phyloP scores from a whole-genome alignment of 2,329 filamentous ascomycete species.

The Akanthomyces uredinophilus region DNA sequence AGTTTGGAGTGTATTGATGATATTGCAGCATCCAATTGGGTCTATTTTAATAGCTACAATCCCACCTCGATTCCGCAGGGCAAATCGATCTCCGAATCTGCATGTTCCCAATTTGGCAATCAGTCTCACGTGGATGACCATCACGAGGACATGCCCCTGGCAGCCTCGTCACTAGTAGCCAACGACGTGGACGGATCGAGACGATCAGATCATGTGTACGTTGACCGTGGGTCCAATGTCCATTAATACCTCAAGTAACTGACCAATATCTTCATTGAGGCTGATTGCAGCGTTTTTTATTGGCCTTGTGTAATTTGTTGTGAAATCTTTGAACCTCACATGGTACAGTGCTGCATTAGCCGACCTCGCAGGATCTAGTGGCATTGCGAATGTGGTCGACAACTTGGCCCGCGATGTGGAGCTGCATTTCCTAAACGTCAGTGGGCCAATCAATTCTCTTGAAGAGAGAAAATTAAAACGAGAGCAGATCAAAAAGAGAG shows the following conservation, averaged over 20 bases:
- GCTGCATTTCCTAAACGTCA: no score
- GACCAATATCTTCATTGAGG: background rate
- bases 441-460: no score
- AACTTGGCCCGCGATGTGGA: no score
- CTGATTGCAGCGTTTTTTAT: background rate
- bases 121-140: background rate
- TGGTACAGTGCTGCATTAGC: background rate
- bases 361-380: background rate
- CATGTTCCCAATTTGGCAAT: background rate
- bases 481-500: no score
- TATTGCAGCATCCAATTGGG: no score
- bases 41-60: no score
- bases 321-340: background rate
- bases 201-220: conserved; percentile 5
- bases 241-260: background rate
- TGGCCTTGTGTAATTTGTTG: background rate
- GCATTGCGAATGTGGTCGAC: background rate
- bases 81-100: no score
- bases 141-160: background rate
- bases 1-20: no score
- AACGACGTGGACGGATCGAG: background rate
- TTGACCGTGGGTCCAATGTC: background rate
- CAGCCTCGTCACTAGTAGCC: conserved; percentile 7
- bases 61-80: no score
- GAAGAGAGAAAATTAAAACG: no score